Evolutionary conservation across 805 yeast species (phyloP).

Genomic region (Brettanomyces custersianus): DNA sequence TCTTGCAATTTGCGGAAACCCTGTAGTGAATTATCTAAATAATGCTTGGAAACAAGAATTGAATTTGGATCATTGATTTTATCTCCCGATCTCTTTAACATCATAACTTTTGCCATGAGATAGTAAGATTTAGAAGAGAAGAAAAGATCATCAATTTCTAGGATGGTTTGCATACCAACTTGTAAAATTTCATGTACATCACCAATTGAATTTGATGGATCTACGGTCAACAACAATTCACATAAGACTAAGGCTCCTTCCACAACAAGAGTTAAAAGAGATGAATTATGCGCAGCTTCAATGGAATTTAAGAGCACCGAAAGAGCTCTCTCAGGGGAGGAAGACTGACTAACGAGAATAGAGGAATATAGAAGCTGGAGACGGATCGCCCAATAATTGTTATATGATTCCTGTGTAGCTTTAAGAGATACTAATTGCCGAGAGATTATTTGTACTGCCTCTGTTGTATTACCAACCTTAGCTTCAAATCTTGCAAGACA

Average conservation of each 20-base stretch:
- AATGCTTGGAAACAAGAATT: constrained; percentile 20
- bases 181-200: constrained; percentile 36
- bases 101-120: constrained; percentile 20
- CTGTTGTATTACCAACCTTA: constrained; percentile 14
- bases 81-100: background rate
- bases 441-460: constrained; percentile 16
- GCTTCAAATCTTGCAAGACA: constrained; percentile 17
- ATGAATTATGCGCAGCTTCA: constrained; percentile 36
- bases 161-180: constrained; percentile 35
- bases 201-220: constrained; percentile 14
- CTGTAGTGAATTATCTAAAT: constrained; percentile 29
- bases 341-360: constrained; percentile 31
- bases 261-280: constrained; percentile 34
- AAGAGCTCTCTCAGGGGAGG: constrained; percentile 38
- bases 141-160: constrained; percentile 31
- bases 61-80: constrained; percentile 10
- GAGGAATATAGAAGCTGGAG: constrained; percentile 39
- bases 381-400: constrained; percentile 36
- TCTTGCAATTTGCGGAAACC: constrained; percentile 34
- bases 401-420: constrained; percentile 18
- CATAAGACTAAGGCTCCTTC: constrained; percentile 41
- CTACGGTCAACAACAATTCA: constrained; percentile 33
- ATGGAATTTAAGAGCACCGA: constrained; percentile 42
- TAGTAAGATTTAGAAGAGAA: constrained; percentile 31
- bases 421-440: constrained; percentile 14